Evolutionary conservation across 495 filamentous ascomycete species (phyloP).

Genomic region (Aspergillus olivimuriae): DNA sequence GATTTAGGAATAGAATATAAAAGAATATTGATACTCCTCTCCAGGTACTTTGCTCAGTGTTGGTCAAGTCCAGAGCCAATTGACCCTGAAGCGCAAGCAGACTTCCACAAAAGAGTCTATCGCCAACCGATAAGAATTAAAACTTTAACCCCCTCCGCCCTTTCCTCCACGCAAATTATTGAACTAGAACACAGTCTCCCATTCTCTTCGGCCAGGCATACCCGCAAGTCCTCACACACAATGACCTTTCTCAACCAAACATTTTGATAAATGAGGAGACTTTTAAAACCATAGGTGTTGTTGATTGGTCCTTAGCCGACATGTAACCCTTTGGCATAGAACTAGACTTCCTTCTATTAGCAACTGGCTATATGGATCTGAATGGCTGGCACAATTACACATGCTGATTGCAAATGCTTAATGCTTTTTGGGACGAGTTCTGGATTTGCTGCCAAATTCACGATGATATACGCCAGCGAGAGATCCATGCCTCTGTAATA

Average conservation of each 20-base stretch:
- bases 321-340: slow-evolving; percentile 28
- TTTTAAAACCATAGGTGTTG: slow-evolving; percentile 26
- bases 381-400: slow-evolving; percentile 21
- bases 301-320: slow-evolving; percentile 27
- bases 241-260: slow-evolving; percentile 25
- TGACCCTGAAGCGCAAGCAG: slow-evolving; percentile 6
- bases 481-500: slow-evolving; percentile 9
- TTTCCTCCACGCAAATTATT: slow-evolving; percentile 6
- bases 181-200: slow-evolving; percentile 17
- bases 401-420: slow-evolving; percentile 11
- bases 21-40: slow-evolving; percentile 7
- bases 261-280: slow-evolving; percentile 24
- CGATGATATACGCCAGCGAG: slow-evolving; percentile 11
- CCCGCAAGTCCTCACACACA: slow-evolving; percentile 27
- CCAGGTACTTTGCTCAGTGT: slow-evolving; percentile 24
- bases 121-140: neutral
- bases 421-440: slow-evolving; percentile 22
- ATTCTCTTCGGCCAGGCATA: slow-evolving; percentile 20
- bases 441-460: slow-evolving; percentile 13
- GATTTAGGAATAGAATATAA: neutral
- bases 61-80: slow-evolving; percentile 17
- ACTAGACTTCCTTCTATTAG: slow-evolving; percentile 19
- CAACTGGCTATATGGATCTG: slow-evolving; percentile 20
- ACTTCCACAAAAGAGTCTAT: neutral
- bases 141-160: slow-evolving; percentile 6